Percentiles rank a stretch among this genome's conserved stretches.
Conservation (phyloP, 495 filamentous ascomycete genomes). For the Neurospora sp. region DNA sequence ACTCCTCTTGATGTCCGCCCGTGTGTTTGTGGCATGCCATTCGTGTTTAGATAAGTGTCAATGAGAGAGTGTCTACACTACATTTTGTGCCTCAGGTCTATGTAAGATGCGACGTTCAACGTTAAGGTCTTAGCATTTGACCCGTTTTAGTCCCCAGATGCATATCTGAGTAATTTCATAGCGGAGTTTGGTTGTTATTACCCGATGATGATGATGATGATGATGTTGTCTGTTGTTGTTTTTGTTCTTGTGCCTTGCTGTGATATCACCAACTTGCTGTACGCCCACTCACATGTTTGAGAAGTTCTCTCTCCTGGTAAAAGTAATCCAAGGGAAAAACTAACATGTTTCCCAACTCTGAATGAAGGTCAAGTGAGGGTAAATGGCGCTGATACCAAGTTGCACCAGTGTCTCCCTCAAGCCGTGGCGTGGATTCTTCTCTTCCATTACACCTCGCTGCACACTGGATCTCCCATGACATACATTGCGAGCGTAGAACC, state of each 20-base stretch:
- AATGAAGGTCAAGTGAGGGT: not conserved
- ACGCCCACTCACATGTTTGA: not conserved
- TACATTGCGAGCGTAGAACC: not conserved
- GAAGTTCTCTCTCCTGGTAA: not conserved
- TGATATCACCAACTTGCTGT: not conserved
- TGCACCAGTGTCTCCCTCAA: not conserved
- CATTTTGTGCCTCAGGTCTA: not conserved
- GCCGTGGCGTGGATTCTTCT: not conserved
- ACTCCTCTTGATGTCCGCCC: not conserved
- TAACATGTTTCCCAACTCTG: not conserved
- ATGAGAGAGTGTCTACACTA: not conserved
- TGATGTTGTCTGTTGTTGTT: not conserved
- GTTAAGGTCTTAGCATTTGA: not conserved
- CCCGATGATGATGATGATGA: not conserved
- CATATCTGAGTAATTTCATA: not conserved
- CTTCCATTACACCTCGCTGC: not conserved
- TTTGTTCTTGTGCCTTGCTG: not conserved
- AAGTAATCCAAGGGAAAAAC: not conserved
- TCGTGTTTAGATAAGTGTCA: not conserved
- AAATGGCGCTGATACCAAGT: not conserved
- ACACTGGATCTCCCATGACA: not conserved
- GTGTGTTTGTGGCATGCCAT: not conserved
- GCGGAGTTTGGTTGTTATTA: not conserved
- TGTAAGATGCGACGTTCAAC: not conserved
- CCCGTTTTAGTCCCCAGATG: not conserved